These are phyloP conservation scores for Neurospora cerealis DNA, from an alignment of 495 filamentous ascomycete species.

Conservation along the genomic window DNA sequence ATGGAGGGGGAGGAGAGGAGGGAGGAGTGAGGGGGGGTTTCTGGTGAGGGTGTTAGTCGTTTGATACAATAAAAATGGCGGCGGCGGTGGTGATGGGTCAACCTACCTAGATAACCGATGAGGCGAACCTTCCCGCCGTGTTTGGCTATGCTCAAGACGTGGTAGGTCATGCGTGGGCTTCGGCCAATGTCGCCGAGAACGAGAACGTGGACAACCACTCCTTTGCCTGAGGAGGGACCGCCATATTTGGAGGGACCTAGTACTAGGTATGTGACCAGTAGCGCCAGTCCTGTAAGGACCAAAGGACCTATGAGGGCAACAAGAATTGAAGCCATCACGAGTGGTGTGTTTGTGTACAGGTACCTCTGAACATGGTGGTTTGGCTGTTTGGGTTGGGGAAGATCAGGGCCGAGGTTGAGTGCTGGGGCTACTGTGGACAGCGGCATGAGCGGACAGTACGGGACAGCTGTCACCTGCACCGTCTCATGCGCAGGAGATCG, in stretches of 20 bases:
- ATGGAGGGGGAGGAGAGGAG: slow-evolving; percentile 55
- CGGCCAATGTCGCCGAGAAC: slow-evolving; percentile 96
- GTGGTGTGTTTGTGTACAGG: neutral
- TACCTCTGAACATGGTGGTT: neutral
- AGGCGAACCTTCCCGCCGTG: slow-evolving; percentile 73
- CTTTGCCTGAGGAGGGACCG: slow-evolving; percentile 11
- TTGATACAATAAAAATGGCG: neutral
- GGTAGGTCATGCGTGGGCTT: slow-evolving; percentile 97
- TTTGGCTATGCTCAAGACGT: slow-evolving; percentile 85
- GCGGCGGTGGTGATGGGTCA: neutral
- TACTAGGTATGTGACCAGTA: neutral
- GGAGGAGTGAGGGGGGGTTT: slow-evolving; percentile 57
- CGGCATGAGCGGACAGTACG: neutral
- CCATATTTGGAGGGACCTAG: slow-evolving; percentile 11
- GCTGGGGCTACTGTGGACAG: neutral
- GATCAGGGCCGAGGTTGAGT: neutral
- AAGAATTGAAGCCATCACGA: neutral
- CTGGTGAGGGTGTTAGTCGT: slow-evolving; percentile 19
- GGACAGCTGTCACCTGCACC: neutral
- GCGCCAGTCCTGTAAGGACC: neutral
- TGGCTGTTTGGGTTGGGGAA: neutral
- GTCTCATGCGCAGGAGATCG: neutral
- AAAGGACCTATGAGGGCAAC: neutral
- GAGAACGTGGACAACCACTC: slow-evolving; percentile 59
- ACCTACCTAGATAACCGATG: slow-evolving; percentile 74